Percentiles rank a stretch among this genome's conserved stretches.
Conservation (phyloP, 345 rosid species). For the Dipteronia dyeriana region DNA sequence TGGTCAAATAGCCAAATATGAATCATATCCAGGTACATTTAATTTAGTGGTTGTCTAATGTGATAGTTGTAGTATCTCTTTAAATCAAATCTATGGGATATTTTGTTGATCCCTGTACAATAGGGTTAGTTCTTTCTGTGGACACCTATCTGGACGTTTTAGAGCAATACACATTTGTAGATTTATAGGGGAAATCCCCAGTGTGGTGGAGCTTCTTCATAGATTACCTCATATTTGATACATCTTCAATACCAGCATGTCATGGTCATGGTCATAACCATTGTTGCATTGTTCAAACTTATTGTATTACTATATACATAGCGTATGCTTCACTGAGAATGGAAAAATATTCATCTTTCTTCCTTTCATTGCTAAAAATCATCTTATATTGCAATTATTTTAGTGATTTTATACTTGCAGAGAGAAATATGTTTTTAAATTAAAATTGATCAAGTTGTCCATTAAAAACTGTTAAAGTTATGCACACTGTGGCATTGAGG, state of each 20-base stretch:
- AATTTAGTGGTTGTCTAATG: background rate
- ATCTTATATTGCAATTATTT: background rate
- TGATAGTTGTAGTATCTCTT: background rate
- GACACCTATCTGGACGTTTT: background rate
- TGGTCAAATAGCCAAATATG: background rate
- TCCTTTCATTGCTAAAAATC: too few relatives aligned
- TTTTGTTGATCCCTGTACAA: background rate
- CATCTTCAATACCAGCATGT: too few relatives aligned
- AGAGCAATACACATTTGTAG: background rate
- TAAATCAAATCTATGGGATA: background rate
- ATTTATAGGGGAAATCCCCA: background rate
- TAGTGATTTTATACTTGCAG: background rate
- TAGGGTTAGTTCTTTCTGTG: background rate
- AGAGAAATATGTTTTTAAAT: background rate
- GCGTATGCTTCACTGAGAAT: too few relatives aligned
- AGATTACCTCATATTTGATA: too few relatives aligned
- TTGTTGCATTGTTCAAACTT: too few relatives aligned
- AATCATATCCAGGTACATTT: background rate
- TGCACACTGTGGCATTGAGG: slow-evolving; percentile 91
- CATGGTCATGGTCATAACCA: too few relatives aligned
- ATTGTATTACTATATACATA: too few relatives aligned
- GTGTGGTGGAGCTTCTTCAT: too few relatives aligned
- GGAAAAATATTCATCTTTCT: too few relatives aligned
- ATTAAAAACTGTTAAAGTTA: slow-evolving; percentile 86
- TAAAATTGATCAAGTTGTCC: slow-evolving; percentile 59